Conservation (phyloP, 2,329 filamentous ascomycete genomes). For the Alternaria metachromatica region DNA sequence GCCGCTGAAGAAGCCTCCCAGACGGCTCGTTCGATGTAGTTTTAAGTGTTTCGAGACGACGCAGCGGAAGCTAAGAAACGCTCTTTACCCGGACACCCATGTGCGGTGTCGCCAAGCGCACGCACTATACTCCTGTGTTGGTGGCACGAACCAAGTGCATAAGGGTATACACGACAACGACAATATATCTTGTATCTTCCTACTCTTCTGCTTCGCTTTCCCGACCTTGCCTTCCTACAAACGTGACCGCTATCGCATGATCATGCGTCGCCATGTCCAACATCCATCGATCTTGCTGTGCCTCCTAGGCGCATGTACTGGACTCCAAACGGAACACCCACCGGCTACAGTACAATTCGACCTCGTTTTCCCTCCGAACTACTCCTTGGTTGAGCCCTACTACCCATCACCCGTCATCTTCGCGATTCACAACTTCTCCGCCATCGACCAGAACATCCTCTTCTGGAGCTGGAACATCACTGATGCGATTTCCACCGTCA, state of each 20-base stretch:
- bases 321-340: neutral
- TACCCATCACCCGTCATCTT: neutral
- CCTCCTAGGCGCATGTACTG: neutral
- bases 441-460: neutral
- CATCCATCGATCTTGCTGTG: neutral
- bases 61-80: neutral
- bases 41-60: neutral
- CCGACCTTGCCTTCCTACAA: neutral
- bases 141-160: neutral
- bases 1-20: too few relatives aligned
- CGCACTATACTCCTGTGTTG: neutral
- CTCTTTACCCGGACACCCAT: neutral
- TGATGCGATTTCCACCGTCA: neutral
- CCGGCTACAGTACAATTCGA: neutral
- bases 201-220: neutral
- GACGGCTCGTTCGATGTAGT: too few relatives aligned
- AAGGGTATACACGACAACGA: fast-evolving
- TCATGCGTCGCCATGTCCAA: neutral
- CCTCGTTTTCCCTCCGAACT: neutral
- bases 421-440: neutral
- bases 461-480: neutral
- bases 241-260: neutral
- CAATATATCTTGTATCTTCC: neutral
- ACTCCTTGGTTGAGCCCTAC: neutral
- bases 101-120: neutral